Conservation (phyloP, 768 basidiomycete species). For the Mrakia blollopis region DNA sequence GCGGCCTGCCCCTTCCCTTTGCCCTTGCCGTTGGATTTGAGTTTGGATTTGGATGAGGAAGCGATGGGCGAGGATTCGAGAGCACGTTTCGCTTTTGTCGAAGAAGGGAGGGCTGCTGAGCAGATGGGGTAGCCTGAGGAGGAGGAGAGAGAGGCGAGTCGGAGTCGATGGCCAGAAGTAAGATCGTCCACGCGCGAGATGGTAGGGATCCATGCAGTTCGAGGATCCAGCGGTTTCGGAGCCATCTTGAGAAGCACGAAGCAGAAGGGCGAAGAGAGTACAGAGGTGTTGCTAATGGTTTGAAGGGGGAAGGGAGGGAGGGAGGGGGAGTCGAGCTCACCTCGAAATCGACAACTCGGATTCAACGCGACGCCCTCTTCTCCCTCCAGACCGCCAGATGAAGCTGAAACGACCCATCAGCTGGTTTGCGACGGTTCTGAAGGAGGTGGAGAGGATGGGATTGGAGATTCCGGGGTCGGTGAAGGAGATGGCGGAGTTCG, state of each 20-base stretch:
- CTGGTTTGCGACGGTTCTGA: no score
- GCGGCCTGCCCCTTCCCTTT: slow-evolving; percentile 1
- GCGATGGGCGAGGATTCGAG: neutral
- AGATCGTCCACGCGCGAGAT: neutral
- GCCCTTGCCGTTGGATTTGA: neutral
- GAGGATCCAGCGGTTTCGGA: neutral
- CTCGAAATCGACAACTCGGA: neutral
- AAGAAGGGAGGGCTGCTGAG: slow-evolving; percentile 6
- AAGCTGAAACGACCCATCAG: no score
- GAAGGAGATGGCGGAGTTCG: no score
- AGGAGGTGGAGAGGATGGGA: no score
- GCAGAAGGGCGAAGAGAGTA: neutral
- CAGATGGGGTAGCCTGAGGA: slow-evolving; percentile 17
- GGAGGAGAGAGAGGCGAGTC: slow-evolving; percentile 12
- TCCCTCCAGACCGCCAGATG: no score
- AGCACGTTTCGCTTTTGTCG: neutral
- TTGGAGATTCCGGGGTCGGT: no score
- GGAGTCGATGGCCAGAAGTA: slow-evolving; percentile 12
- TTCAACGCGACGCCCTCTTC: neutral
- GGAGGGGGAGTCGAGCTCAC: no score
- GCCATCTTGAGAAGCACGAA: slow-evolving; percentile 6
- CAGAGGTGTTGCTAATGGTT: neutral
- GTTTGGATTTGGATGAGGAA: neutral
- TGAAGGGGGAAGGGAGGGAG: neutral
- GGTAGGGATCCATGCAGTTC: neutral